Conservation (phyloP, 176 grass and related monocot species). For the Lolium perenne region DNA sequence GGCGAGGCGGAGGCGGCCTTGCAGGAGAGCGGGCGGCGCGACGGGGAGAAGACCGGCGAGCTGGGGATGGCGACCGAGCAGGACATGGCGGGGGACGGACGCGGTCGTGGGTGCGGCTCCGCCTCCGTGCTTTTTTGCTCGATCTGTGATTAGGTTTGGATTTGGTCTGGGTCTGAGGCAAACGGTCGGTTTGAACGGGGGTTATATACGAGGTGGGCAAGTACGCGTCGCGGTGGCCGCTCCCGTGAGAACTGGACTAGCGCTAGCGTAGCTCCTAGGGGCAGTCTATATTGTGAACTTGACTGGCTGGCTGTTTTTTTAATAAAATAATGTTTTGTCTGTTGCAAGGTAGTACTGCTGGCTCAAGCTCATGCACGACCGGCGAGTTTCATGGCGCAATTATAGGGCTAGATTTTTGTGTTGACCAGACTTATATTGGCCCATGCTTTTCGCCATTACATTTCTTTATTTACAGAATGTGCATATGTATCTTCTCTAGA, state of each 20-base stretch:
- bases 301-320: background rate
- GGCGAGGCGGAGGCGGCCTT: slow-evolving; percentile 72
- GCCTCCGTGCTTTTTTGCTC: background rate
- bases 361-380: background rate
- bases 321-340: slow-evolving; percentile 8
- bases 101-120: background rate
- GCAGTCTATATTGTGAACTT: background rate
- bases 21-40: slow-evolving; percentile 75
- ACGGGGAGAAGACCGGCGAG: slow-evolving; percentile 93
- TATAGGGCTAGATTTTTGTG: background rate
- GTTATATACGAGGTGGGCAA: slow-evolving; percentile 28
- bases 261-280: slow-evolving; percentile 1
- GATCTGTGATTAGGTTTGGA: slow-evolving; percentile 34
- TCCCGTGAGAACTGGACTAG: slow-evolving; percentile 20
- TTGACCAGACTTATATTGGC: background rate
- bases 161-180: slow-evolving; percentile 31
- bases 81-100: slow-evolving; percentile 56
- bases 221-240: slow-evolving; percentile 43
- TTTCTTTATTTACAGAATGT: too few relatives aligned
- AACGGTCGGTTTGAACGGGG: slow-evolving; percentile 52
- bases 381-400: background rate
- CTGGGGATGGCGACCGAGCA: slow-evolving; percentile 90
- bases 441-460: too few relatives aligned
- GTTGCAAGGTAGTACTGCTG: slow-evolving; percentile 11
- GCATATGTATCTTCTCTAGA: too few relatives aligned